These are phyloP conservation scores for Jaltomata sinuosa DNA, from an alignment of 257 asterid species.

Conservation along the genomic window DNA sequence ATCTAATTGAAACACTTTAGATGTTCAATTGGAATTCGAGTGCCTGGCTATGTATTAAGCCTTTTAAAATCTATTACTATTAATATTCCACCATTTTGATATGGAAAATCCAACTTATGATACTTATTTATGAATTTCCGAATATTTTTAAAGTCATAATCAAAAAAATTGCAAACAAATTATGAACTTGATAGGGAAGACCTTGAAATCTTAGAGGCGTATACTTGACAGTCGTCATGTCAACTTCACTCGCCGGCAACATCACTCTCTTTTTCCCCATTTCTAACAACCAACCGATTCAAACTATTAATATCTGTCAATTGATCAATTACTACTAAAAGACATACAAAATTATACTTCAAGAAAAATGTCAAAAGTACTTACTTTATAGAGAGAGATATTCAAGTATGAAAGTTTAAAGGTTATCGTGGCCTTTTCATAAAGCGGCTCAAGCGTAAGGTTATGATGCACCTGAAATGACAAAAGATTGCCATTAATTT, in stretches of 20 bases:
- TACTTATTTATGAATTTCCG: neutral
- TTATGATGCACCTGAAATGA: too few species aligned
- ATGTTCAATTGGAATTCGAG: too few species aligned
- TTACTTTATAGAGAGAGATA: too few species aligned
- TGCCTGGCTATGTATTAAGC: too few species aligned
- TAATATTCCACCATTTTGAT: neutral
- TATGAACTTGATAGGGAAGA: neutral
- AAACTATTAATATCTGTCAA: neutral
- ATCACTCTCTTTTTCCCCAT: constrained; percentile 74
- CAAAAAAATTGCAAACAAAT: neutral
- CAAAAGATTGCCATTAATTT: neutral
- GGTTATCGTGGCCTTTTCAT: neutral
- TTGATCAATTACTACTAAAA: neutral
- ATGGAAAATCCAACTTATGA: neutral
- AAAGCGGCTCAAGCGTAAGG: neutral
- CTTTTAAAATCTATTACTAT: too few species aligned
- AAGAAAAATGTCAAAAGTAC: too few species aligned
- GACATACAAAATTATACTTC: too few species aligned
- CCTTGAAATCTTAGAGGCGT: constrained; percentile 55
- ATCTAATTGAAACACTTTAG: too few species aligned
- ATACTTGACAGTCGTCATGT: constrained; percentile 50
- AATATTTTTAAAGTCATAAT: neutral
- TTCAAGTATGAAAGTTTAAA: too few species aligned
- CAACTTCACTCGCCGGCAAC: constrained; percentile 75
- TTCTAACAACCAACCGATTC: neutral